Base-by-base conservation (phyloP, 495 filamentous ascomycete genomes). In the Penicillium alfredii region DNA sequence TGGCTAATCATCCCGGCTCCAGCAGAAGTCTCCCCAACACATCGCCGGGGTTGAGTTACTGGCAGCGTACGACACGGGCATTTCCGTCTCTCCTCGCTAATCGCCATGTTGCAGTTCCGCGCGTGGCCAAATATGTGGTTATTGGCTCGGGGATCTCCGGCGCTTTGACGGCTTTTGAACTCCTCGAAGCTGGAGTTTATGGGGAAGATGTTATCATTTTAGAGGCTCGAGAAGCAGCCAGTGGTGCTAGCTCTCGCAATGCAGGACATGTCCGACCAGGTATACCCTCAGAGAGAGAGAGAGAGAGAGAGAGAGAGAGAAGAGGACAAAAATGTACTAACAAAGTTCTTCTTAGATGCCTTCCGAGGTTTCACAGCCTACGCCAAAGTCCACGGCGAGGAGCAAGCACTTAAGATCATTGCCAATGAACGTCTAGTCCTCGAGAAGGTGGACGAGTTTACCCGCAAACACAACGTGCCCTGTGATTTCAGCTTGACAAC, bases 341-440 rank as follows among this genome's bases (percentile, higher is more conserved):
- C 20, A 8, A 2, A 4, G 9, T 18, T 10, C 1, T 4, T 2
- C 20, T 7, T 10, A 56, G 58, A 61, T 30, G 58, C 58, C 4
- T 61, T 61, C 29, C 42, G 58, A 11, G 58, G 58, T 0, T 61
- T 56, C 28, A 56, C 23, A 38, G 58, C 42, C n/a, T 61, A 61
- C 29, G 6, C 49, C 7, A 52, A 51, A 27, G 45, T 58, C 11
- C 58, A 61, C 15, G 58, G 58, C 3, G 18, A 38, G 2, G 47
- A 56, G 22, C 58, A 61, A 37, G 58, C 58, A 1, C 26, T 58
- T 1, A 52, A 56, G 28, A 56, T 61, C 8, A 47, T 56, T 6
- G 38, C 42, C 5, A 50, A 58, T 16, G 58, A 61, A 31, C 42
- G 49, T 10, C 40, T 52, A 6, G 58, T 58, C 4, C 29, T 61